Percentiles rank a stretch among this genome's conserved stretches.
Conservation (phyloP, 2,329 filamentous ascomycete genomes). For the Sclerotinia sclerotiorum region DNA sequence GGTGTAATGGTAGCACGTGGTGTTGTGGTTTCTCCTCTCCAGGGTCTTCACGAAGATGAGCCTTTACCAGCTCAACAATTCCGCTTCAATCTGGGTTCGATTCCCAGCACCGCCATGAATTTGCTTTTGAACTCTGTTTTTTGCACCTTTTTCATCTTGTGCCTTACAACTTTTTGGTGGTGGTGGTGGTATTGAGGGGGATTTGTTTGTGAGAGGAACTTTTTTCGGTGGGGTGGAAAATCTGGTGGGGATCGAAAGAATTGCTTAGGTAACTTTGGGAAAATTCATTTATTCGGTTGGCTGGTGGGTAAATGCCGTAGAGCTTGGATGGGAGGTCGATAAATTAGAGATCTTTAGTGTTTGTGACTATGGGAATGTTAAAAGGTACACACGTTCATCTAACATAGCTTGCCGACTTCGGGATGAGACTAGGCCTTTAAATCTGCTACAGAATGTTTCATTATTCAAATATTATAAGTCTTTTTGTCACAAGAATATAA, state of each 20-base stretch:
- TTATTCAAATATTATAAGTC: background rate
- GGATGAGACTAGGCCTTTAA: background rate
- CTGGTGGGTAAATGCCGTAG: background rate
- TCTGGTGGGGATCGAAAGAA: background rate
- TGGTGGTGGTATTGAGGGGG: background rate
- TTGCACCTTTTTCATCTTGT: background rate
- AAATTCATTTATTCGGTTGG: background rate
- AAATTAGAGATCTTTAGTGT: background rate
- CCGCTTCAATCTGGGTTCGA: slow-evolving; percentile 21
- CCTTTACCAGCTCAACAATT: background rate
- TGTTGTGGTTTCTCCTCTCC: slow-evolving; percentile 17
- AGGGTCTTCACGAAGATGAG: slow-evolving; percentile 11
- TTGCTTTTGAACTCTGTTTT: background rate
- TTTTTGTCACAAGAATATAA: background rate
- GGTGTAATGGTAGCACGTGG: slow-evolving; percentile 21
- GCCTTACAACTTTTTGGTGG: background rate
- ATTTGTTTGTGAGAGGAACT: background rate
- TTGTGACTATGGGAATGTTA: background rate
- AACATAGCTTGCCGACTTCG: background rate
- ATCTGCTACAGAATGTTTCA: background rate
- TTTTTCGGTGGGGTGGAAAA: background rate
- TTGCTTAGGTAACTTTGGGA: slow-evolving; percentile 5
- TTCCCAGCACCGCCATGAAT: slow-evolving; percentile 6
- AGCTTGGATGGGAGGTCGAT: background rate
- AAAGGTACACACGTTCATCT: background rate